phyloP scores from a whole-genome alignment of 345 rosid species.

The Balakata baccata region DNA sequence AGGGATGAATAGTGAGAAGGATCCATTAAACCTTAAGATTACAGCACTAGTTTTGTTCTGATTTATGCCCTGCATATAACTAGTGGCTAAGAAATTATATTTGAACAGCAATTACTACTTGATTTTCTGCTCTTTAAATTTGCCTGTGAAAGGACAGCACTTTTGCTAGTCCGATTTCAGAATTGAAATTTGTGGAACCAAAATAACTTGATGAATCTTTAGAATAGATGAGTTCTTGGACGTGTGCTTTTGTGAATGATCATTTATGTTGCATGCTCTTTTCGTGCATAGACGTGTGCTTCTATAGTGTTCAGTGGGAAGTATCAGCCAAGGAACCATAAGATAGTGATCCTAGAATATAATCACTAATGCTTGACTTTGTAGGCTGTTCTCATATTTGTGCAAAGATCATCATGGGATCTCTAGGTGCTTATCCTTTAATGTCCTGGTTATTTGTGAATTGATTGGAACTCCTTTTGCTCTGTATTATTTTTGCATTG shows the following conservation, averaged over 20 bases:
- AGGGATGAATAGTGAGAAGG: neutral
- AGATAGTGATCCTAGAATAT: neutral
- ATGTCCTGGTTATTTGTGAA: neutral
- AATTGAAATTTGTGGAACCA: too few relatives aligned
- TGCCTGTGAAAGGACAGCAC: neutral
- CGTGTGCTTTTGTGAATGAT: neutral
- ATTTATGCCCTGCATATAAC: neutral
- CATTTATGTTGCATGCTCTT: neutral
- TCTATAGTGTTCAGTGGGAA: neutral
- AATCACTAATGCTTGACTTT: neutral
- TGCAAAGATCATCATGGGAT: neutral
- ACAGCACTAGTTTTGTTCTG: neutral
- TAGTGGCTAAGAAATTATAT: neutral
- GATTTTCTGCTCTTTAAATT: neutral
- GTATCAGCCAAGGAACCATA: neutral
- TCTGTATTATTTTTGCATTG: neutral
- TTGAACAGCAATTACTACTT: neutral
- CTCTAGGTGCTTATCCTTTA: neutral
- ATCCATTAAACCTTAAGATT: neutral
- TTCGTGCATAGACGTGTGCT: neutral
- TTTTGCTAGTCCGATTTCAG: neutral
- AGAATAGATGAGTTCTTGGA: neutral
- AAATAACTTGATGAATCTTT: neutral
- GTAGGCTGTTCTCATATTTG: neutral
- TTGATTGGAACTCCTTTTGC: neutral